Base-by-base conservation (phyloP, 441 rosid species). In the Pelargonium myrrhifolium region DNA sequence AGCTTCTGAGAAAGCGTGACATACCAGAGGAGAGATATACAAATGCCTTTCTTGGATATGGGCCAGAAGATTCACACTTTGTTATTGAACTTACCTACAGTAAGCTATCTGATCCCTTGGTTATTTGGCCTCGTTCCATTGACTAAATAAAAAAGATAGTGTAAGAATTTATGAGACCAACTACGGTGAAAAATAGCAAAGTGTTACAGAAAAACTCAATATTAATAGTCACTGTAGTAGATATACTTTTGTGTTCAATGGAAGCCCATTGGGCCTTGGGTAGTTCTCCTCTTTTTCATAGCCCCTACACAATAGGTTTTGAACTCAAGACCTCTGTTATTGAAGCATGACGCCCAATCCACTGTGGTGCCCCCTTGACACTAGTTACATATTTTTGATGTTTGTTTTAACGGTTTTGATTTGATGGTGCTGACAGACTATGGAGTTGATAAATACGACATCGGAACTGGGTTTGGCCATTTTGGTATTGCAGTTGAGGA, bases 391-490 rank as follows among this genome's bases (percentile, higher is more conserved):
- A 35, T 35, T 35, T 11, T 55, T 55, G 26, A 55, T 55, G 20
- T 22, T 37, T 69, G 12, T 39, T 14, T 47, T 60, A 65, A 56
- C 60, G 9, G 56, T 51, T 47, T 31, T 74, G 7, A 59, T 66
- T 68, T 55, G 55, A 43, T 71, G 72, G 24, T 72, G 24, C 37
- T 72, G 63, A 49, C 73, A 78, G 86, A 82, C 73, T 82, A 80
- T 47, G 86, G 82, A 71, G 78, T 82, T 68, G 81, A 82, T 75
- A 72, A 75, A 62, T 76, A 80, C 66, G 82, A 78, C 62, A 80
- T 80, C 10, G 86, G 84, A 68, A 64, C 72, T 70, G 82, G 77
- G 26, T 78, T 80, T 73, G 82, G 86, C 56, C 84, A 83, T 75
- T 83, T 80, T 63, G 84, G 86, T 35, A 74, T 82, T 60, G 78